Evolutionary conservation across 2,329 filamentous ascomycete species (phyloP).

Genomic region (Fusarium bactridioides): DNA sequence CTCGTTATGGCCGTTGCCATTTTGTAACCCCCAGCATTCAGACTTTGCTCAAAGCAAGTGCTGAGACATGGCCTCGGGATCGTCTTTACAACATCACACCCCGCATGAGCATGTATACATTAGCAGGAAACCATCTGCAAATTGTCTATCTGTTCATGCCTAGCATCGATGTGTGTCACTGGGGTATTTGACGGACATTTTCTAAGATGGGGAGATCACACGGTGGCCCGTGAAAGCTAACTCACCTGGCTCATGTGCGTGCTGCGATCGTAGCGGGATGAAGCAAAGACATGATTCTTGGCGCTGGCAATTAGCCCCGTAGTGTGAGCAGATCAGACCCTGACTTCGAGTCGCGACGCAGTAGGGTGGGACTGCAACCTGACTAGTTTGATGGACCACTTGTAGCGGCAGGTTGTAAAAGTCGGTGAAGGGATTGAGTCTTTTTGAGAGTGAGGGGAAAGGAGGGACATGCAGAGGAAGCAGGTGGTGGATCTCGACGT

Average conservation of each 20-base stretch:
- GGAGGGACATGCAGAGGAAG: neutral
- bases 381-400: conserved; percentile 39
- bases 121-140: neutral
- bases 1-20: neutral
- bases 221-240: conserved; percentile 3
- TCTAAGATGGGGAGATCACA: neutral
- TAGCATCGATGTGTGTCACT: neutral
- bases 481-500: conserved; percentile 31
- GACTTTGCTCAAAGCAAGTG: neutral
- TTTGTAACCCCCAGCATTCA: neutral
- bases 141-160: neutral
- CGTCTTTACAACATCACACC: neutral
- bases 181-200: neutral
- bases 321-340: conserved; percentile 37
- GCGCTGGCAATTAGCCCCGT: conserved; percentile 18
- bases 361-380: conserved; percentile 35
- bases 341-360: conserved; percentile 36
- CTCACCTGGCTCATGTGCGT: neutral
- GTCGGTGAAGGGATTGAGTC: conserved; percentile 44
- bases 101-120: neutral
- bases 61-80: neutral
- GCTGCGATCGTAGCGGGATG: conserved; percentile 11
- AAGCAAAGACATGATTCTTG: conserved; percentile 28
- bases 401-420: conserved; percentile 39
- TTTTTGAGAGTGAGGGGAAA: conserved; percentile 23